Base-by-base conservation (phyloP, 768 basidiomycete genomes). In the Leccinum broughii region DNA sequence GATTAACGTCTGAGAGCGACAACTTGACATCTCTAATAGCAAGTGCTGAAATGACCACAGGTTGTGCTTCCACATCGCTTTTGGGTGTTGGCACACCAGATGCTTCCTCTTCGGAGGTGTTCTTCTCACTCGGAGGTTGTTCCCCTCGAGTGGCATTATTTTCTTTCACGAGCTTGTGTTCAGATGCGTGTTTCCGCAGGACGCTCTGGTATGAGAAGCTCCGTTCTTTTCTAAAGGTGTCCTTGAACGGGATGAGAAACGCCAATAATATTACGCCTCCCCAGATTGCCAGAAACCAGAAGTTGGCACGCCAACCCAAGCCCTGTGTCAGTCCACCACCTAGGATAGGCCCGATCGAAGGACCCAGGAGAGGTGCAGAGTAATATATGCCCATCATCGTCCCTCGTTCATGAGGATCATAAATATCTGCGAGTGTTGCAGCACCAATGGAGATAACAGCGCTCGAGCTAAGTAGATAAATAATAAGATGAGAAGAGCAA, bases 151-250 rank as follows among this genome's bases (percentile, higher is more conserved):
- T 3, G 0, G 9, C 15, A 55, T 53, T 52, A 58, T 73, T 67
- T 24, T 71, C 67, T 26, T 66, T 59, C 6, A 6, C 20, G 4
- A 32, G 20, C 52, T 61, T 62, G 30, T 57, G 65, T 20, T 70
- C 71, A 17, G 70, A 73, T 13, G 77, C 54, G 6, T 78, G 78
- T 35, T 75, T 76, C 62, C 78, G 81, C 53, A 91, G 71, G 0
- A 87, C 83, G 9, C 79, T 79, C 68, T 93, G 92, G 70, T 95
- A 96, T 1, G 85, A 80, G 15, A 89, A 73, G 58, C 93, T 95
- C 39, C 95, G 86, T 67, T 95, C 92, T 62, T 81, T 80, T 34
- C 94, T 83, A 76, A 91, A 95, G 0, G 92, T 93, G 68, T 97
- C 93, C 57, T 82, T 83, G 78, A 94, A 92, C 67, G 87, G 75